These are phyloP conservation scores for Ophiocordyceps sinensis DNA, from an alignment of 2,329 filamentous ascomycete species.

Conservation along the genomic window DNA sequence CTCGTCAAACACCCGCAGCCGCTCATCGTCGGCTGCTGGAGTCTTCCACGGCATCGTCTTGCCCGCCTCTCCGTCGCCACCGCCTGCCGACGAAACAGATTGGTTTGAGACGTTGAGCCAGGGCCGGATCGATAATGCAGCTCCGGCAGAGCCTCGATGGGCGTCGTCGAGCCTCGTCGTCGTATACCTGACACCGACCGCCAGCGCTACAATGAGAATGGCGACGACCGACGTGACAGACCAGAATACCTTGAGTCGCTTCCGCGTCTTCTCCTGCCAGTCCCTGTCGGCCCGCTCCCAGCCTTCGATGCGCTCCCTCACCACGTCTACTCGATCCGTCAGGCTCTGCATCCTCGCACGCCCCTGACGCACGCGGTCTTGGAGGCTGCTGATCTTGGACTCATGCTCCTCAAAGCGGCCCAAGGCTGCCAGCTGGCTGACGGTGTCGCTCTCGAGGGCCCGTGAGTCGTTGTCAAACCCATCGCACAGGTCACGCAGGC, in stretches of 20 bases:
- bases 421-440: conserved; percentile 43
- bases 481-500: conserved; percentile 41
- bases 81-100: conserved; percentile 5
- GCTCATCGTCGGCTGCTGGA: conserved; percentile 16
- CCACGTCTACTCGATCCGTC: conserved; percentile 47
- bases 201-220: conserved; percentile 32
- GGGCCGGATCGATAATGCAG: not conserved
- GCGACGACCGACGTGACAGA: conserved; percentile 35
- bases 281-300: conserved; percentile 54
- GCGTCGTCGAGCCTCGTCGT: not conserved
- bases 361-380: conserved; percentile 44
- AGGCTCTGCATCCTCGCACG: conserved; percentile 45
- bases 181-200: conserved; percentile 16
- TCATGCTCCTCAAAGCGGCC: conserved; percentile 52
- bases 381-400: conserved; percentile 44
- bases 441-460: conserved; percentile 45
- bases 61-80: conserved; percentile 7
- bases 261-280: conserved; percentile 54
- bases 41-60: conserved; percentile 13
- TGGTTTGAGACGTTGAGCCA: conserved; percentile 5
- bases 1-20: conserved; percentile 31
- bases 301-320: conserved; percentile 47
- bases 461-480: conserved; percentile 46
- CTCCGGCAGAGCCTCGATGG: not conserved
- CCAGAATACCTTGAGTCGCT: conserved; percentile 49